Evolutionary conservation across 306 rosid genomes (phyloP), one percentile per base, ranked within the genome.

Genomic region (Lathyrus sativus): DNA sequence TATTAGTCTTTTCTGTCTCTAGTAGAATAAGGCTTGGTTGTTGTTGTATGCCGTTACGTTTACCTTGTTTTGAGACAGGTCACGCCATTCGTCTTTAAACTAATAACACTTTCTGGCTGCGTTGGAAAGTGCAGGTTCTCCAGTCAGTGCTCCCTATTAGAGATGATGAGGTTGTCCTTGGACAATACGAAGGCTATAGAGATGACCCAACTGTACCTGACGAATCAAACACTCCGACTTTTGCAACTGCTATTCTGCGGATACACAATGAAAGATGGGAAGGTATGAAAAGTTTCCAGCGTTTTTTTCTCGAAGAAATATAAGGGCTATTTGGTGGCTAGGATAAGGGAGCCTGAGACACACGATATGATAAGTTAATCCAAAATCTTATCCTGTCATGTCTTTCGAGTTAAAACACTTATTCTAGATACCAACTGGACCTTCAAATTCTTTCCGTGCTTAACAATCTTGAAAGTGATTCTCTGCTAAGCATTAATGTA

Each of bases 211-310:
- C 99, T 1, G 99, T 93, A 84, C 99, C 97, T 38, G 85, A 90
- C 67, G 35, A 85, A 56, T 93, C 99, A 39, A 93, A 93, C 63
- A 93, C 99, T 62, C 99, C 99, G 51, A 93, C 99, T 76, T 93
- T 93, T 81, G 91, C 99, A 68, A 77, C 93, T 56, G 73, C 87
- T 62, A 63, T 93, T 82, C 83, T 93, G 79, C 83, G 96, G 65
- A 84, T 93, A 41, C 89, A 88, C 76, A 93, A 90, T 65, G 99
- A 93, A 84, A 85, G 99, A 88, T 93, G 99, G 99, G 99, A 93
- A 68, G 99, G 99, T 90, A 77, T 35, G 60, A 13, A 58, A 65
- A 8, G 73, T 7, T 11, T 12, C 43, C n/a, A 12, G 39, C 79
- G 15, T 68, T 63, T 19, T 13, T 35, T 68, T 39, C 63, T 35